Evolutionary conservation across 2,329 filamentous ascomycete species (phyloP), one percentile per base, ranked within the genome.

Genomic region (Pseudogymnoascus destructans): DNA sequence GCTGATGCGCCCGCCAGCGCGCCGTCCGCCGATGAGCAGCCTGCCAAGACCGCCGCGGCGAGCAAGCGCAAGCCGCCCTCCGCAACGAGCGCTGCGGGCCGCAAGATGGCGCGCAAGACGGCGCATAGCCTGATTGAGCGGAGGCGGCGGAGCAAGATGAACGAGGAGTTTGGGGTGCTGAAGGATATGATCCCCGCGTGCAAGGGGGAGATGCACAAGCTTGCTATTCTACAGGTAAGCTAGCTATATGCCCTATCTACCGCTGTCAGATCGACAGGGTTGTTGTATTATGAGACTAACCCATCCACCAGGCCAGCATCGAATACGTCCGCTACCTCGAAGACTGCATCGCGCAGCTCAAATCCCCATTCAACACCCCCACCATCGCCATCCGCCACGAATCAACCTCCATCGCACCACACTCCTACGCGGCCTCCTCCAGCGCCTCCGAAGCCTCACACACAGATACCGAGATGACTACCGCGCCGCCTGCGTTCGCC

Each of bases 141-240:
- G 49, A 77, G 92, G 59, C 77, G 93, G 66, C 79, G 93, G 62
- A 95, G 89, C 10, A 98, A 97, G 76, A 98, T 97, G 92, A 97
- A 98, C 65, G 92, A 97, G 70, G 93, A 97, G 73, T 97, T 97
- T 73, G 87, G 84, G 1, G 86, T 95, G 13, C 74, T 97, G 63
- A 97, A 97, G 73, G 81, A 86, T 66, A 90, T 98, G 87, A 95
- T 97, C 59, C 93, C 93, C 0, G 92, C 93, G 1, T 97, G 93
- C 71, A 83, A 81, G n/a, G 91, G 90, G 5, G 92, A 97, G 68
- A 97, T 97, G 93, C 93, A 97, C 72, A 98, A 98, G 73, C 75
- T 97, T 59, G 90, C 91, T 13, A 96, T 97, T 65, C 74, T 97
- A 56, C 90, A 96, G 81, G 91, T 95, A 70, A 63, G 78, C 71